phyloP scores from a whole-genome alignment of 139 green algal genomes.

The Micractinium sp. region DNA sequence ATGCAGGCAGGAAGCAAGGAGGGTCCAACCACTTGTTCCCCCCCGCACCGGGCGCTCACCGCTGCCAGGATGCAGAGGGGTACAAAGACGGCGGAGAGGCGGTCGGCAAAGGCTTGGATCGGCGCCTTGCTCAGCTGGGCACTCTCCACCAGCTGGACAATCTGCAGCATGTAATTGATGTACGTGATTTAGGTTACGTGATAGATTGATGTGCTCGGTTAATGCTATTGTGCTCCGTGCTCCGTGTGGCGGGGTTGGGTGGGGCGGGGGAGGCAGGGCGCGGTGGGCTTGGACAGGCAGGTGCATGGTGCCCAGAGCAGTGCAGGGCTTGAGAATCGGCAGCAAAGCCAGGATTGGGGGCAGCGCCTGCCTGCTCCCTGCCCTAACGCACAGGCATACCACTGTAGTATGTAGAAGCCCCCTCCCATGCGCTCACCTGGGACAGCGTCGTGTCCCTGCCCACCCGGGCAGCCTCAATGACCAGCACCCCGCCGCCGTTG shows the following conservation, averaged over 20 bases:
- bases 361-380: too few species aligned
- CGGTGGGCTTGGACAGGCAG: too few species aligned
- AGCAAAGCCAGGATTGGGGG: neutral
- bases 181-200: too few species aligned
- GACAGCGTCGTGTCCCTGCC: constrained; percentile 81
- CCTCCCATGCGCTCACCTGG: neutral
- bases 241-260: neutral
- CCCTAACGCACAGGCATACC: neutral
- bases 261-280: neutral
- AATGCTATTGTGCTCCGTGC: too few species aligned
- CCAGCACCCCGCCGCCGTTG: constrained; percentile 70
- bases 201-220: neutral
- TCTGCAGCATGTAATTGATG: constrained; percentile 56
- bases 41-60: too few species aligned
- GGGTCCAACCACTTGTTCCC: constrained; percentile 62
- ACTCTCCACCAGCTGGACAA: constrained; percentile 91
- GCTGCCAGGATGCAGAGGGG: constrained; percentile 80
- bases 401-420: neutral
- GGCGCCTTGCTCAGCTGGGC: constrained; percentile 95
- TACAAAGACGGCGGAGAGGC: constrained; percentile 86
- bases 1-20: too few species aligned
- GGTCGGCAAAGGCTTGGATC: constrained; percentile 89
- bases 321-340: neutral
- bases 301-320: neutral
- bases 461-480: constrained; percentile 71